phyloP scores from a whole-genome alignment of 2,329 filamentous ascomycete species.

The Curvularia sp. region DNA sequence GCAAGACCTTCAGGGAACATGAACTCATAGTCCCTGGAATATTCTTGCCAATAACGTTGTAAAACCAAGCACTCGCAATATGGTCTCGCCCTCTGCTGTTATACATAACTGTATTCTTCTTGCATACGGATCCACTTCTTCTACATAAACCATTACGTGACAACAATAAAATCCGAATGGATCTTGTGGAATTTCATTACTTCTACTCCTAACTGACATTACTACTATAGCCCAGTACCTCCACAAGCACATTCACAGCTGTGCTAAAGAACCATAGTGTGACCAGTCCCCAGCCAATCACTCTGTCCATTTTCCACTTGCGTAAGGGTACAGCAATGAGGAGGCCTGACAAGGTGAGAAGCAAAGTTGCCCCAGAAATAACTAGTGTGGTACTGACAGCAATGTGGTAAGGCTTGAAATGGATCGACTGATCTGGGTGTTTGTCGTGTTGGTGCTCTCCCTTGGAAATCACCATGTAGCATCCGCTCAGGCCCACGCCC shows the following conservation, averaged over 20 bases:
- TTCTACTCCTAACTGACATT: conserved; percentile 30
- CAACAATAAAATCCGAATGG: neutral
- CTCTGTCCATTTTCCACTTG: conserved; percentile 48
- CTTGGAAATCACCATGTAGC: conserved; percentile 81
- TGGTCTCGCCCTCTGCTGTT: too few species aligned
- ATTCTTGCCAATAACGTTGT: too few species aligned
- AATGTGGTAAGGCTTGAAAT: conserved; percentile 80
- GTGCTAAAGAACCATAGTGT: conserved; percentile 83
- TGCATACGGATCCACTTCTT: neutral
- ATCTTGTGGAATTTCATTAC: neutral
- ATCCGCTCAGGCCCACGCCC: conserved; percentile 88
- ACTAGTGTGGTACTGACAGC: conserved; percentile 84
- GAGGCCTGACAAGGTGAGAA: conserved; percentile 79
- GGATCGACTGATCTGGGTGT: conserved; percentile 69
- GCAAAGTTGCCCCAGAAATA: conserved; percentile 81
- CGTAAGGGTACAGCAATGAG: conserved; percentile 75
- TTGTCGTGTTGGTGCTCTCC: conserved; percentile 70
- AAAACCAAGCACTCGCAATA: too few species aligned
- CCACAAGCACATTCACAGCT: conserved; percentile 78
- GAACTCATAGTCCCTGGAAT: too few species aligned
- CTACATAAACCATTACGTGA: neutral
- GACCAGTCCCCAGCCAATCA: conserved; percentile 79
- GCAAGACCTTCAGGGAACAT: too few species aligned
- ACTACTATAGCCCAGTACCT: conserved; percentile 60
- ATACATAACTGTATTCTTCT: neutral